Percentiles rank a stretch among this genome's conserved stretches.
These are phyloP conservation scores for Neofusicoccum ribis DNA, from an alignment of 2,329 filamentous ascomycete genomes.

Conservation along the genomic window DNA sequence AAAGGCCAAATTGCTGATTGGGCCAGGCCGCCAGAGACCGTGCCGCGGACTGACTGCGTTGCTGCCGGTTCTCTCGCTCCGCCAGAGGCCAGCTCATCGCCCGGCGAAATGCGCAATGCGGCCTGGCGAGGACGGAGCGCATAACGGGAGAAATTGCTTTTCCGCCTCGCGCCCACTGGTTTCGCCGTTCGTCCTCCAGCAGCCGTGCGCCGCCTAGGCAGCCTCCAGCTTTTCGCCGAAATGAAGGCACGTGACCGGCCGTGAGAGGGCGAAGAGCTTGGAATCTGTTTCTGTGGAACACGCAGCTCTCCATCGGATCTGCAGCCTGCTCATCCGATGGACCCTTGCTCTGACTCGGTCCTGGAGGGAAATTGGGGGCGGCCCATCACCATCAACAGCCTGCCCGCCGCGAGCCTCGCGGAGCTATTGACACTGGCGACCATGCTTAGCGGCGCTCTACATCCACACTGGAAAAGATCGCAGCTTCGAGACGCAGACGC, in stretches of 20 bases:
- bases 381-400: neutral
- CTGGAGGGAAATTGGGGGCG: neutral
- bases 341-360: constrained; percentile 5
- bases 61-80: neutral
- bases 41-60: neutral
- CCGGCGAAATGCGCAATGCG: neutral
- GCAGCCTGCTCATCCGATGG: neutral
- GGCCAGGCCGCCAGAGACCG: neutral
- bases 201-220: neutral
- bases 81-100: neutral
- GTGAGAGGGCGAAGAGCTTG: neutral
- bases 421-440: neutral
- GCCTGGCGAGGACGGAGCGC: neutral
- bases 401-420: neutral
- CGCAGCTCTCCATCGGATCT: neutral
- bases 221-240: constrained; percentile 9
- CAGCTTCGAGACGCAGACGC: neutral
- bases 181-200: neutral
- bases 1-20: neutral
- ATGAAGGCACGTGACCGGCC: neutral
- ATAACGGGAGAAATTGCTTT: constrained; percentile 1
- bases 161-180: neutral
- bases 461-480: neutral
- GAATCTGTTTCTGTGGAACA: neutral
- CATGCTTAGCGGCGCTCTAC: neutral